These are phyloP conservation scores for Pyrenophora tritici-repentis DNA, from an alignment of 2,329 filamentous ascomycete genomes.

Conservation along the genomic window DNA sequence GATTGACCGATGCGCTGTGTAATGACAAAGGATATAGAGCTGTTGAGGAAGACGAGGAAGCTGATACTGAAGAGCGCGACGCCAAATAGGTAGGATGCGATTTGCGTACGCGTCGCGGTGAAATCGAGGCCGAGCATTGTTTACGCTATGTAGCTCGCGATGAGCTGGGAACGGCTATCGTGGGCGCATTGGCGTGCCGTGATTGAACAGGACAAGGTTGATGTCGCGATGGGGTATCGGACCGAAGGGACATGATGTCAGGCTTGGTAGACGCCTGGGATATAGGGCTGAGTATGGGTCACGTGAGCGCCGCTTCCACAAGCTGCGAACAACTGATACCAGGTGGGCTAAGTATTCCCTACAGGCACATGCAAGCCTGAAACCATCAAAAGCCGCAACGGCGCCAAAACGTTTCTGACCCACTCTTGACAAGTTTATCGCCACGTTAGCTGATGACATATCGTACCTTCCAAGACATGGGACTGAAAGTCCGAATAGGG, in stretches of 20 bases:
- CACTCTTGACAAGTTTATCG: no score
- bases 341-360: background rate
- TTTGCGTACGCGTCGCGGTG: slow-evolving; percentile 62
- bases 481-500: no score
- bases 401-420: no score
- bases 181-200: slow-evolving; percentile 17
- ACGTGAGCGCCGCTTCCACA: slow-evolving; percentile 3
- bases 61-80: slow-evolving; percentile 86
- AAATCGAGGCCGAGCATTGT: slow-evolving; percentile 51
- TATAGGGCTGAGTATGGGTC: background rate
- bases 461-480: no score
- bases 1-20: slow-evolving; percentile 80
- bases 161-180: slow-evolving; percentile 24
- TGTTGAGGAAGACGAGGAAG: slow-evolving; percentile 89
- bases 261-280: background rate
- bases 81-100: slow-evolving; percentile 75
- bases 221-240: slow-evolving; percentile 12
- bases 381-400: no score
- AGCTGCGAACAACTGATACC: background rate
- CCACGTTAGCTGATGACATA: no score
- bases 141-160: slow-evolving; percentile 25
- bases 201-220: background rate
- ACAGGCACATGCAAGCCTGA: no score
- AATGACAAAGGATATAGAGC: slow-evolving; percentile 81
- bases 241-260: slow-evolving; percentile 13